Base-by-base conservation (phyloP, 2,329 filamentous ascomycete genomes). In the Alternaria postmessia region DNA sequence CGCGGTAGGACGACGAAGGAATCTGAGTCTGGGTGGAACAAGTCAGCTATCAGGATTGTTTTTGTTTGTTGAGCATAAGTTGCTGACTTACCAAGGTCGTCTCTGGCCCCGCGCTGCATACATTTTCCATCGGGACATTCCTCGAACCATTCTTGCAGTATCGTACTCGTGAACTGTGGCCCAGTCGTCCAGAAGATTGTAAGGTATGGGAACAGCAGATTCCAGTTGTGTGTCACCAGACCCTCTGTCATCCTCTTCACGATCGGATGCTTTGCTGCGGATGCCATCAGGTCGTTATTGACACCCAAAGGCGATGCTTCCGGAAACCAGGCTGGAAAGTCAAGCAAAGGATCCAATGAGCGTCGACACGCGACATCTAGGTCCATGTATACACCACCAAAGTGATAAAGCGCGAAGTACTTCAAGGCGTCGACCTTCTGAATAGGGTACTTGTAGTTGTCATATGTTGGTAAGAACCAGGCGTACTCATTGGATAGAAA, bases 151-250 rank as follows among this genome's bases (percentile, higher is more conserved):
- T 61, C 65, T 51, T 64, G 57, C n/a, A 74, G 38, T 16, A 74
- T 59, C n/a, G 72, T 65, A 24, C 67, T 69, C 0, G 59, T 60
- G 20, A 74, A 75, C 20, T 73, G 69, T 6, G 72, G 73, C 3
- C 72, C 73, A 1, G 73, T 76, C 28, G 61, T 70, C 67, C 68
- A 75, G 48, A 74, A 74, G 11, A 76, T 70, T 0, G 72, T 75
- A 8, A 75, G 41, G 47, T 74, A 75, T 2, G 72, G 68, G 28
- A 69, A 72, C 6, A 68, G 8, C 30, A 67, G 54, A 32, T 69
- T 66, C 43, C 44, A 42, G 36, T 72, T 65, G n/a, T 70, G 60
- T 3, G 47, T 24, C 3, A 32, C 18, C 5, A 66, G 42, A 2
- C 47, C 48, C 16, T 43, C 48, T 2, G 68, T 61, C 70, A 74